phyloP scores from a whole-genome alignment of 768 basidiomycete species.

The Psilocybe cubensis region DNA sequence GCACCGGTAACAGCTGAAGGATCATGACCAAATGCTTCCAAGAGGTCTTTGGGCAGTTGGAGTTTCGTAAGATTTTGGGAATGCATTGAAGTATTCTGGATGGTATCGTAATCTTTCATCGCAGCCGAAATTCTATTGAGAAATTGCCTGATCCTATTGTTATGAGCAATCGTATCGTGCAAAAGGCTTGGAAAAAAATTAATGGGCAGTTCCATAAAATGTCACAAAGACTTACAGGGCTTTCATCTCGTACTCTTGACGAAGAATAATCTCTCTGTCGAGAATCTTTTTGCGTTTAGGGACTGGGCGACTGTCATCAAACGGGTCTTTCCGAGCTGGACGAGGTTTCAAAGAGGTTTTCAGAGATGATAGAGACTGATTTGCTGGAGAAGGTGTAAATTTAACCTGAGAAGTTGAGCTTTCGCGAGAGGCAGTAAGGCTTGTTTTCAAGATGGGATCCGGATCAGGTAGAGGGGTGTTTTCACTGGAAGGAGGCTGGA shows the following conservation, averaged over 20 bases:
- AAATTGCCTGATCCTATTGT: conserved; percentile 69
- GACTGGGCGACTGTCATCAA: conserved; percentile 24
- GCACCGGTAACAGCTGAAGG: conserved; percentile 74
- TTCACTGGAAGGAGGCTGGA: conserved; percentile 25
- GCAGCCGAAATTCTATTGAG: conserved; percentile 65
- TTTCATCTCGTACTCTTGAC: conserved; percentile 62
- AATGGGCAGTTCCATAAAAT: conserved; percentile 5
- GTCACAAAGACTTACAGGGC: conserved; percentile 43
- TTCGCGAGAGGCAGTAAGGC: conserved; percentile 10
- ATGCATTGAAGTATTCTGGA: conserved; percentile 55
- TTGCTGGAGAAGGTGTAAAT: conserved; percentile 6
- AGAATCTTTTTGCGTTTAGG: conserved; percentile 33
- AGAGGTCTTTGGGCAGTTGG: conserved; percentile 62
- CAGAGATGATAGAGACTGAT: conserved; percentile 14
- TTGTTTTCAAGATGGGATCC: conserved; percentile 8
- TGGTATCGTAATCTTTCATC: conserved; percentile 67
- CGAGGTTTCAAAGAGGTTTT: conserved; percentile 14
- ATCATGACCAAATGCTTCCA: conserved; percentile 78
- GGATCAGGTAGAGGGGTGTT: conserved; percentile 5
- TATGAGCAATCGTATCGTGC: conserved; percentile 60
- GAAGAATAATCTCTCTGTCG: conserved; percentile 51
- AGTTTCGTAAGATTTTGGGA: conserved; percentile 50
- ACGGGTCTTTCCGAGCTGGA: conserved; percentile 28
- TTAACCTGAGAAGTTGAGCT: conserved; percentile 19
- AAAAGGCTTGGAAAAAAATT: conserved; percentile 48